A percentile compares a stretch with the other conserved stretches of the same genome.
Conservation (phyloP, 352 stramenopile genomes). For the Phytophthora pistaciae region DNA sequence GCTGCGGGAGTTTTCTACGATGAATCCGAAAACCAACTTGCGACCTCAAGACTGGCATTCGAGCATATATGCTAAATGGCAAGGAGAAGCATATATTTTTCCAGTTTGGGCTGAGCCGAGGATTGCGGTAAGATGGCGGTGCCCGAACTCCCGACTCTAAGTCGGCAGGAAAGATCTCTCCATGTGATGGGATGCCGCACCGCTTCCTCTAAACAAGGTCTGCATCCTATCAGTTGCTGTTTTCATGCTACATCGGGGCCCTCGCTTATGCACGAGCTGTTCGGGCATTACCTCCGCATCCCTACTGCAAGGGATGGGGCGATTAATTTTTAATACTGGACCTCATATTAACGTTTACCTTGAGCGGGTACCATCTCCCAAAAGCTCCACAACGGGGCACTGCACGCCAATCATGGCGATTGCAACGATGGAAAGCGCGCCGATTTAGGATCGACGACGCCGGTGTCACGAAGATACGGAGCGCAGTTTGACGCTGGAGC, state of each 20-base stretch:
- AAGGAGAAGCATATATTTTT: neutral
- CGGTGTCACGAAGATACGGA: conserved; percentile 9
- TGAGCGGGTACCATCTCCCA: conserved; percentile 4
- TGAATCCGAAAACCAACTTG: neutral
- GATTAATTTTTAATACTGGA: conserved; percentile 11
- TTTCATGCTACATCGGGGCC: neutral
- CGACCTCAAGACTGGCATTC: neutral
- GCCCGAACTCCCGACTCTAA: conserved; percentile 1
- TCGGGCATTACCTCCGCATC: conserved; percentile 3
- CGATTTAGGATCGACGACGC: conserved; percentile 9
- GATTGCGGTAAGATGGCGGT: neutral
- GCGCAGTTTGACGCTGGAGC: neutral
- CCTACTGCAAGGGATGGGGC: conserved; percentile 3
- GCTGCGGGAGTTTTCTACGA: neutral
- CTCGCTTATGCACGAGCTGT: neutral
- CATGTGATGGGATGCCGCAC: neutral
- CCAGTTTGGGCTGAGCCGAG: neutral
- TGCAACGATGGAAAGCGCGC: neutral
- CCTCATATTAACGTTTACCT: conserved; percentile 7
- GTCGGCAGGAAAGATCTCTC: neutral
- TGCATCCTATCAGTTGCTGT: neutral
- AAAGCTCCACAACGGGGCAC: neutral
- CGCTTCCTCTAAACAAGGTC: neutral
- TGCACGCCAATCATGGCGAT: conserved; percentile 1
- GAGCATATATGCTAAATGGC: neutral